Evolutionary conservation across 169 alveolate genomes (phyloP).

Genomic region (Cryptosporidium sp.): DNA sequence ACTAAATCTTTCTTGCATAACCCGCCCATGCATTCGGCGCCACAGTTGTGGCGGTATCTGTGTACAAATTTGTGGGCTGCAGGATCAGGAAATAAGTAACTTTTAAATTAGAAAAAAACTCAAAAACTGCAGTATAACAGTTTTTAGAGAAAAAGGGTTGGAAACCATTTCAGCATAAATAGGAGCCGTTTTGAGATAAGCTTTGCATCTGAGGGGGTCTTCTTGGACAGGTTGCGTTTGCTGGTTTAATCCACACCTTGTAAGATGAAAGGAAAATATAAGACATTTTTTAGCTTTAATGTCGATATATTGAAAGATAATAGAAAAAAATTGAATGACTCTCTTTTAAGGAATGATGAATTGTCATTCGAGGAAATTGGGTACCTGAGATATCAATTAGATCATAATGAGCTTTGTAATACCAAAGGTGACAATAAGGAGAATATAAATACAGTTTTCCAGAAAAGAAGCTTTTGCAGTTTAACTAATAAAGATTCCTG

Average conservation of each 20-base stretch:
- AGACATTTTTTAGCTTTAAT: constrained; percentile 42
- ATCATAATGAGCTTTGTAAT: background rate
- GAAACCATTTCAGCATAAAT: background rate
- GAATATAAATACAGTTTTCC: background rate
- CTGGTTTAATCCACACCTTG: background rate
- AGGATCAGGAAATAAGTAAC: constrained; percentile 74
- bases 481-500: background rate
- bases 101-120: constrained; percentile 1
- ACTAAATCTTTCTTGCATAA: background rate
- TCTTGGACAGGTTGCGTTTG: background rate
- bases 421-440: constrained; percentile 9
- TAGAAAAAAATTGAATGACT: too few relatives aligned
- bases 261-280: constrained; percentile 31
- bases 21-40: constrained; percentile 54
- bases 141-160: background rate
- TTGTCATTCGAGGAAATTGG: constrained; percentile 63
- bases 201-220: background rate
- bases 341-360: constrained; percentile 6
- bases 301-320: background rate
- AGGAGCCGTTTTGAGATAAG: background rate
- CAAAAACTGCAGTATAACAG: background rate
- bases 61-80: constrained; percentile 51
- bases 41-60: constrained; percentile 37
- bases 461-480: background rate
- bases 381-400: background rate